phyloP scores from a whole-genome alignment of 2,329 filamentous ascomycete genomes.

The Colletotrichum lindemuthianum region DNA sequence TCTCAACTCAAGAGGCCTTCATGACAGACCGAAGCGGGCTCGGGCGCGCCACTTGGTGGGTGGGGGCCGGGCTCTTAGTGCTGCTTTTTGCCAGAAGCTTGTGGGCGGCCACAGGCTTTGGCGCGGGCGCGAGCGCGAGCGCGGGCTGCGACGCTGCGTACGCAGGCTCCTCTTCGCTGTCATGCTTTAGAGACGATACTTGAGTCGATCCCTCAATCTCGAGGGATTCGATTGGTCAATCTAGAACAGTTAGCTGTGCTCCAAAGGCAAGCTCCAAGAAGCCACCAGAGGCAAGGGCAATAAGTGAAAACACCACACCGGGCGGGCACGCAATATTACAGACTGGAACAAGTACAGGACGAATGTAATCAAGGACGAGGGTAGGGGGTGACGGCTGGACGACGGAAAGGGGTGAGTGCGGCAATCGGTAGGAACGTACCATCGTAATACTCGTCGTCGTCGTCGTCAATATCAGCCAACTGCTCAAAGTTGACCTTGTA shows the following conservation, averaged over 20 bases:
- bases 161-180: slow-evolving; percentile 43
- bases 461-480: slow-evolving; percentile 88
- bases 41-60: slow-evolving; percentile 66
- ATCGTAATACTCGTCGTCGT: slow-evolving; percentile 92
- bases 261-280: slow-evolving; percentile 2
- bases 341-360: no score
- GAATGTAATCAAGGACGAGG: no score
- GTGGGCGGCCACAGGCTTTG: slow-evolving; percentile 51
- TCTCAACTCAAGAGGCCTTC: slow-evolving; percentile 66
- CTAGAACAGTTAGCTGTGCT: slow-evolving; percentile 50
- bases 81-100: slow-evolving; percentile 59
- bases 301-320: no score
- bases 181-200: slow-evolving; percentile 55
- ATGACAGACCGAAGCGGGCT: slow-evolving; percentile 76
- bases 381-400: no score
- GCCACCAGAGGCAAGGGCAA: no score
- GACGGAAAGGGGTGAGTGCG: not conserved
- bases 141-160: slow-evolving; percentile 43
- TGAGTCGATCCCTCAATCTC: slow-evolving; percentile 86
- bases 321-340: no score
- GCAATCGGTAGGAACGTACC: slow-evolving; percentile 47
- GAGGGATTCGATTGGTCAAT: slow-evolving; percentile 94
- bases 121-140: slow-evolving; percentile 52
- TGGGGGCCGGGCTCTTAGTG: slow-evolving; percentile 53
- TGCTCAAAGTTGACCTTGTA: slow-evolving; percentile 99